These are phyloP conservation scores for Saccharomycopsis sp. DNA, from an alignment of 805 yeast genomes.

Conservation along the genomic window DNA sequence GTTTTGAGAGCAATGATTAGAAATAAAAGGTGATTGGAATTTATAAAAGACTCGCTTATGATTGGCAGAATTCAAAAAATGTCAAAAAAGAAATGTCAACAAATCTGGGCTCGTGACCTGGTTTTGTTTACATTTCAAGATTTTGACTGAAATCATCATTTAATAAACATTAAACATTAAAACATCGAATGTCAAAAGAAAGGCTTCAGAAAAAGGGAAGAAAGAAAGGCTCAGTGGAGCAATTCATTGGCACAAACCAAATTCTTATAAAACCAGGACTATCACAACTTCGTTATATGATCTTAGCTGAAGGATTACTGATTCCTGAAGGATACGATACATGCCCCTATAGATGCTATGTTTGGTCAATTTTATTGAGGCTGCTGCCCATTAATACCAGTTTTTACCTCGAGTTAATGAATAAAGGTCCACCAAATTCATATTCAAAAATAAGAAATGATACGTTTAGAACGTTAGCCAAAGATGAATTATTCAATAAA, in stretches of 20 bases:
- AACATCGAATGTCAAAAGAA: not conserved
- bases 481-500: slow-evolving; percentile 52
- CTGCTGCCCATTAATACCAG: slow-evolving; percentile 47
- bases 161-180: not conserved
- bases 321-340: slow-evolving; percentile 17
- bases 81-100: no score
- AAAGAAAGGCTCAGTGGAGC: slow-evolving; percentile 44
- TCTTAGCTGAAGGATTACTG: slow-evolving; percentile 36
- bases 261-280: slow-evolving; percentile 38
- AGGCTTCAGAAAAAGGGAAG: slow-evolving; percentile 26
- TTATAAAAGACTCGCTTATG: no score
- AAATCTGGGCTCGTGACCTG: no score
- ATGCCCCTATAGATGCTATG: slow-evolving; percentile 39
- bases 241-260: slow-evolving; percentile 34
- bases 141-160: no score
- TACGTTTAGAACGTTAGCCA: slow-evolving; percentile 74
- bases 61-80: no score
- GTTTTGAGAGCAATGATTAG: no score
- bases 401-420: slow-evolving; percentile 42
- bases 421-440: slow-evolving; percentile 46
- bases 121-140: no score
- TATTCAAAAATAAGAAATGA: slow-evolving; percentile 72
- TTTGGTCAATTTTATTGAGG: slow-evolving; percentile 71
- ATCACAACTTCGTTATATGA: slow-evolving; percentile 42
- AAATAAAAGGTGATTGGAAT: no score